Evolutionary conservation across 2,329 filamentous ascomycete species (phyloP).

Genomic region (Hypoxylon sp.): DNA sequence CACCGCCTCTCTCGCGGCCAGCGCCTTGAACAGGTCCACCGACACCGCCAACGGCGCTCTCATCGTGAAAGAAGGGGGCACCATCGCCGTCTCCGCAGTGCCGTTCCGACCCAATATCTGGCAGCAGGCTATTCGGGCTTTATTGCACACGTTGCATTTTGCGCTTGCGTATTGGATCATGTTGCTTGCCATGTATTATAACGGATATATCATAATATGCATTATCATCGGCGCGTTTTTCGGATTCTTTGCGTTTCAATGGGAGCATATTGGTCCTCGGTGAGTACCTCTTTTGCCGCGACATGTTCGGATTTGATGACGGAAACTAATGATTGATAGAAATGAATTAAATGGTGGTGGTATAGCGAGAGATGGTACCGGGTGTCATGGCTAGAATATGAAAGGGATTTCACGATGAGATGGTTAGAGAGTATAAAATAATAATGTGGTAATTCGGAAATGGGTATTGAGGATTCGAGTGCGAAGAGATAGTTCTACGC

Average conservation of each 20-base stretch:
- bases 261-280: constrained; percentile 59
- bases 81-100: constrained; percentile 13
- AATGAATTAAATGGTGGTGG: background rate
- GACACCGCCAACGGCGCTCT: constrained; percentile 41
- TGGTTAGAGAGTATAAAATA: too few species aligned
- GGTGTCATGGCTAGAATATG: constrained; percentile 36
- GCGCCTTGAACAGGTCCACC: constrained; percentile 18
- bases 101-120: constrained; percentile 65
- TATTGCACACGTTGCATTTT: constrained; percentile 76
- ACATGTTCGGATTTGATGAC: constrained; percentile 75
- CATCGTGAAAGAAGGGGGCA: constrained; percentile 25
- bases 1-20: constrained; percentile 23
- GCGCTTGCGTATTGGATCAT: constrained; percentile 82
- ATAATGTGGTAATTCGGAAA: too few species aligned
- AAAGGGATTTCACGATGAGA: background rate
- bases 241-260: constrained; percentile 77
- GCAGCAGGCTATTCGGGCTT: constrained; percentile 72
- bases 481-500: too few species aligned
- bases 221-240: constrained; percentile 81
- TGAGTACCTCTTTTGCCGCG: constrained; percentile 55
- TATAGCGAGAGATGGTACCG: constrained; percentile 26
- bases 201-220: constrained; percentile 80
- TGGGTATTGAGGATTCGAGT: too few species aligned
- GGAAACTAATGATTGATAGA: constrained; percentile 10
- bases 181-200: constrained; percentile 70